phyloP scores from a whole-genome alignment of 2,329 filamentous ascomycete species.

The Aspergillus hortae region DNA sequence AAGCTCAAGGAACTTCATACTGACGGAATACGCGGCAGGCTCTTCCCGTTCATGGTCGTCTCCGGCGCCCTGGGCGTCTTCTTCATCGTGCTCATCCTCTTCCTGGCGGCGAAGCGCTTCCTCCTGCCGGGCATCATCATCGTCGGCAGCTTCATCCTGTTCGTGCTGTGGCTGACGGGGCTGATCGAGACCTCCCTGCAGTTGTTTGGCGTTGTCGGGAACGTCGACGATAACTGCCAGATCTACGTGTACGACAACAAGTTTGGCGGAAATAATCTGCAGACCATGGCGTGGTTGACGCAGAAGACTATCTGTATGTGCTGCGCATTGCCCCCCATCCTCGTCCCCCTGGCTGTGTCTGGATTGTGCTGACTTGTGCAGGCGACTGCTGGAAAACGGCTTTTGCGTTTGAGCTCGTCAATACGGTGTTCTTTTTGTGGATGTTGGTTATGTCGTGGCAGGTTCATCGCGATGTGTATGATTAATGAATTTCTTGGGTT shows the following conservation, averaged over 20 bases:
- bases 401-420: conserved; percentile 63
- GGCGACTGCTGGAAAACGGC: conserved; percentile 61
- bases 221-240: conserved; percentile 58
- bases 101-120: conserved; percentile 54
- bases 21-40: conserved; percentile 40
- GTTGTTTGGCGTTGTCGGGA: conserved; percentile 54
- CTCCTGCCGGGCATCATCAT: conserved; percentile 59
- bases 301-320: conserved; percentile 60
- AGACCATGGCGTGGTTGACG: conserved; percentile 61
- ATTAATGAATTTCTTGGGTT: conserved; percentile 5
- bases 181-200: conserved; percentile 62
- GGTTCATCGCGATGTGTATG: conserved; percentile 41
- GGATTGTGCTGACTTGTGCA: conserved; percentile 23
- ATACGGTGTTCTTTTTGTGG: conserved; percentile 62
- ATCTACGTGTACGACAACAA: conserved; percentile 51
- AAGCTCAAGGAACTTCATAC: too few relatives aligned
- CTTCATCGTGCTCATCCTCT: conserved; percentile 57
- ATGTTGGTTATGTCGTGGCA: conserved; percentile 62
- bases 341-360: not conserved
- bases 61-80: conserved; percentile 54
- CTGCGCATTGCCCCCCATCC: not conserved
- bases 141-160: conserved; percentile 58
- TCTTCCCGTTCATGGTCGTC: conserved; percentile 62
- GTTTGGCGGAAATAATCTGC: conserved; percentile 46
- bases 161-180: conserved; percentile 59